phyloP scores from a whole-genome alignment of 2,329 filamentous ascomycete species.

The Fusarium penzigii region DNA sequence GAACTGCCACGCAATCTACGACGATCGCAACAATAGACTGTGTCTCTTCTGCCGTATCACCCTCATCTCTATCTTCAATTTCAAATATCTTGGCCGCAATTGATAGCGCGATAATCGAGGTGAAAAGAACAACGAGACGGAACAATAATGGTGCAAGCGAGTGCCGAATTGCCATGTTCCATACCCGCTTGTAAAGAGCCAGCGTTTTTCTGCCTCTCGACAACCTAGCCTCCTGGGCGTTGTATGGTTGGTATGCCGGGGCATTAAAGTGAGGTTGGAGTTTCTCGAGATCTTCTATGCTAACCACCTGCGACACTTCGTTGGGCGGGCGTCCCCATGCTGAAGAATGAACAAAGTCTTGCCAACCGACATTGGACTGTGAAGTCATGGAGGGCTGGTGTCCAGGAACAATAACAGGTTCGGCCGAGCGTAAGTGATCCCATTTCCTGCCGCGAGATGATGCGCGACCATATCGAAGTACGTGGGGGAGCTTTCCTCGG shows the following conservation, averaged over 20 bases:
- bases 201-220: constrained; percentile 34
- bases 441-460: constrained; percentile 52
- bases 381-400: constrained; percentile 40
- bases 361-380: constrained; percentile 50
- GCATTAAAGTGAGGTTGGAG: constrained; percentile 51
- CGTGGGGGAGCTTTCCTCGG: constrained; percentile 43
- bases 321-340: constrained; percentile 49
- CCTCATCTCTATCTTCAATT: constrained; percentile 49
- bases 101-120: constrained; percentile 79
- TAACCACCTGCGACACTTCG: constrained; percentile 51
- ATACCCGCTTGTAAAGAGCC: constrained; percentile 56
- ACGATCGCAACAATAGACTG: constrained; percentile 88
- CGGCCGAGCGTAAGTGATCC: constrained; percentile 60
- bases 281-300: constrained; percentile 45
- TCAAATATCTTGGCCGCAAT: constrained; percentile 75
- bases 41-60: constrained; percentile 57
- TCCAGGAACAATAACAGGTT: constrained; percentile 59
- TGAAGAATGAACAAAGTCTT: constrained; percentile 55
- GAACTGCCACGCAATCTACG: constrained; percentile 83
- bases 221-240: constrained; percentile 29
- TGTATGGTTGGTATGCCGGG: constrained; percentile 35
- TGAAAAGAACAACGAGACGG: constrained; percentile 78
- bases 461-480: constrained; percentile 51
- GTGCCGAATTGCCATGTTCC: constrained; percentile 72
- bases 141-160: constrained; percentile 84